Evolutionary conservation across 2,329 filamentous ascomycete genomes (phyloP).

Genomic region (Monosporascus cannonballus): DNA sequence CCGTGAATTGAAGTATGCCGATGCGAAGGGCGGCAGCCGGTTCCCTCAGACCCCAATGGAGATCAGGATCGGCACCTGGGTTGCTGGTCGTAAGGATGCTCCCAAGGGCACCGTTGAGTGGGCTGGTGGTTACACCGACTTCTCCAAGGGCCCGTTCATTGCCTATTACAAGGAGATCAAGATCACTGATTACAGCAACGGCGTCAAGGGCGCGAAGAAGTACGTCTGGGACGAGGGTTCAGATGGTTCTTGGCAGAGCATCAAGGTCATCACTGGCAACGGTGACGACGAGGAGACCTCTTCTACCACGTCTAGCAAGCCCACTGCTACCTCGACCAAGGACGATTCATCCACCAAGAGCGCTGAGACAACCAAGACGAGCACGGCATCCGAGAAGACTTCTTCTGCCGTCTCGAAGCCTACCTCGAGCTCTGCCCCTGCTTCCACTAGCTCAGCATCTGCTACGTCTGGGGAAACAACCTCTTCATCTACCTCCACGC

Average conservation of each 20-base stretch:
- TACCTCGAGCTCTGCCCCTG: slow-evolving; percentile 7
- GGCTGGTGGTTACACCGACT: slow-evolving; percentile 56
- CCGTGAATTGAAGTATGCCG: slow-evolving; percentile 53
- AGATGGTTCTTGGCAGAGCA: slow-evolving; percentile 44
- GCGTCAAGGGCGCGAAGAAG: slow-evolving; percentile 39
- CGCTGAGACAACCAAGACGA: slow-evolving; percentile 9
- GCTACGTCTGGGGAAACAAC: not conserved
- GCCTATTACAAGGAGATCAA: slow-evolving; percentile 52
- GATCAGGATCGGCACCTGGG: slow-evolving; percentile 64
- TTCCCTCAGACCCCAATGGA: slow-evolving; percentile 72
- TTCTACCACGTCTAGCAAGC: slow-evolving; percentile 8
- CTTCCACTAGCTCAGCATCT: slow-evolving; percentile 9
- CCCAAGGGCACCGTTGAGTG: slow-evolving; percentile 64
- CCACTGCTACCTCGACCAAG: slow-evolving; percentile 7
- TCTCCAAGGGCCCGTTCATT: slow-evolving; percentile 44
- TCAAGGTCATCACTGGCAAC: slow-evolving; percentile 40
- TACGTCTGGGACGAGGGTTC: slow-evolving; percentile 45
- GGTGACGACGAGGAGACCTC: slow-evolving; percentile 17
- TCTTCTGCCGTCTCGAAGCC: slow-evolving; percentile 7
- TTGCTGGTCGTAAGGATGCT: slow-evolving; percentile 52
- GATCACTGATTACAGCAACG: slow-evolving; percentile 49
- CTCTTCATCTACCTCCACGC: not conserved
- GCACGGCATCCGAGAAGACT: slow-evolving; percentile 12
- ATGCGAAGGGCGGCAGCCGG: slow-evolving; percentile 50
- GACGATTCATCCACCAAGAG: slow-evolving; percentile 3